Percentiles rank a stretch among this genome's conserved stretches.
Conservation (phyloP, 768 basidiomycete genomes). For the Serendipita sp. region DNA sequence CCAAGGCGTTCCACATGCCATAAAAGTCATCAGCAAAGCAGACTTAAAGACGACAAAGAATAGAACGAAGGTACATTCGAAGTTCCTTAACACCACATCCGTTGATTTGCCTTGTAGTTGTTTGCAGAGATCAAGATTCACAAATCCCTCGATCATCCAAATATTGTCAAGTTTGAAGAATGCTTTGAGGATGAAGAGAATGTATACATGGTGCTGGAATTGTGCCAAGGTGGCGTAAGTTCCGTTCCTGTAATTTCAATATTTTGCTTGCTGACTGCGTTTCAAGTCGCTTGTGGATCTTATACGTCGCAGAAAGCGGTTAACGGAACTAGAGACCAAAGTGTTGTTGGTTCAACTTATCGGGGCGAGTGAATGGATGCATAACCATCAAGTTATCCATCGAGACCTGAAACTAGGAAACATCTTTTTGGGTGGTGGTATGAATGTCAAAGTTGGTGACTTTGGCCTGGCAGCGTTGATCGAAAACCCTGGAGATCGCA, state of each 20-base stretch:
- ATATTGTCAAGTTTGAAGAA: conserved; percentile 82
- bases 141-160: conserved; percentile 74
- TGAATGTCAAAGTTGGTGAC: conserved; percentile 96
- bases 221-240: conserved; percentile 63
- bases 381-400: conserved; percentile 89
- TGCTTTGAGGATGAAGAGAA: conserved; percentile 93
- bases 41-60: conserved; percentile 92
- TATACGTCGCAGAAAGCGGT: conserved; percentile 68
- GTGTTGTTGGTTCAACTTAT: conserved; percentile 90
- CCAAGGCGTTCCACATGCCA: conserved; percentile 50
- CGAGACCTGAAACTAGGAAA: conserved; percentile 95
- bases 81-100: not conserved
- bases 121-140: conserved; percentile 99
- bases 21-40: conserved; percentile 89
- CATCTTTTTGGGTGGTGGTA: conserved; percentile 74
- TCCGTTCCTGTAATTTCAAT: not conserved
- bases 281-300: conserved; percentile 64
- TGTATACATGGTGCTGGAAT: conserved; percentile 93
- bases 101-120: conserved; percentile 33
- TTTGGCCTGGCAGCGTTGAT: conserved; percentile 95
- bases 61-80: conserved; percentile 61
- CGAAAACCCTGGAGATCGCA: conserved; percentile 88
- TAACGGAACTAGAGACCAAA: conserved; percentile 83
- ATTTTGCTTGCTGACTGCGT: not conserved
- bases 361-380: conserved; percentile 96